Conservation (phyloP, 257 asterid genomes). For the Salvia rosmarinus region DNA sequence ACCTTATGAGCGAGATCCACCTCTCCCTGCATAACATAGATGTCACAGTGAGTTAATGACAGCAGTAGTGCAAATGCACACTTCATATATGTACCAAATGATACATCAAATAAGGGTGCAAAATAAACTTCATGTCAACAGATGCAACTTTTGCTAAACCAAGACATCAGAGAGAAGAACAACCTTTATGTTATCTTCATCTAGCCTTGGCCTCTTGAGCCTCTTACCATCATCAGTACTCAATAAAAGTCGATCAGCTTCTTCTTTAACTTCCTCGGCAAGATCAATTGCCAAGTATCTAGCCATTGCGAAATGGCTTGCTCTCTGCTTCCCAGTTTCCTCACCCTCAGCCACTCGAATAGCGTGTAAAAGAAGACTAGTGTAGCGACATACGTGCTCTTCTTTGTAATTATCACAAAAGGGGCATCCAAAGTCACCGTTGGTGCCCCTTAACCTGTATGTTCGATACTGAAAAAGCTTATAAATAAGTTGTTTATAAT, state of each 20-base stretch:
- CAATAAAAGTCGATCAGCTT: neutral
- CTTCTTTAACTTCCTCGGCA: neutral
- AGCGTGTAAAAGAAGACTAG: slow-evolving; percentile 10
- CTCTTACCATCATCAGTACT: neutral
- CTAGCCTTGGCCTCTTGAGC: neutral
- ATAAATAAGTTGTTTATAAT: neutral
- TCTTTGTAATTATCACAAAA: neutral
- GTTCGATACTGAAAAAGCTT: slow-evolving; percentile 9
- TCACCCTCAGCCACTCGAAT: neutral
- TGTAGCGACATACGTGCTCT: neutral
- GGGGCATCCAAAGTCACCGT: neutral
- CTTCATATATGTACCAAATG: no score
- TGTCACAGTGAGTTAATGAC: no score
- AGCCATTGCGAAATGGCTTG: slow-evolving; percentile 1
- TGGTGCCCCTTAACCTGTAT: neutral
- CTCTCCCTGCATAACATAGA: slow-evolving; percentile 52
- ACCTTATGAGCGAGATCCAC: slow-evolving; percentile 57
- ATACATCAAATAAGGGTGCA: no score
- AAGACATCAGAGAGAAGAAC: neutral
- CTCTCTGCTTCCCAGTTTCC: neutral
- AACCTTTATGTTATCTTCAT: neutral
- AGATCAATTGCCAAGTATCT: slow-evolving; percentile 10
- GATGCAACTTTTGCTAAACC: no score
- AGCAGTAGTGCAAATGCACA: neutral
- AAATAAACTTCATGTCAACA: no score